These are phyloP conservation scores for Plasmopara halstedii DNA, from an alignment of 352 stramenopile genomes.

Conservation along the genomic window DNA sequence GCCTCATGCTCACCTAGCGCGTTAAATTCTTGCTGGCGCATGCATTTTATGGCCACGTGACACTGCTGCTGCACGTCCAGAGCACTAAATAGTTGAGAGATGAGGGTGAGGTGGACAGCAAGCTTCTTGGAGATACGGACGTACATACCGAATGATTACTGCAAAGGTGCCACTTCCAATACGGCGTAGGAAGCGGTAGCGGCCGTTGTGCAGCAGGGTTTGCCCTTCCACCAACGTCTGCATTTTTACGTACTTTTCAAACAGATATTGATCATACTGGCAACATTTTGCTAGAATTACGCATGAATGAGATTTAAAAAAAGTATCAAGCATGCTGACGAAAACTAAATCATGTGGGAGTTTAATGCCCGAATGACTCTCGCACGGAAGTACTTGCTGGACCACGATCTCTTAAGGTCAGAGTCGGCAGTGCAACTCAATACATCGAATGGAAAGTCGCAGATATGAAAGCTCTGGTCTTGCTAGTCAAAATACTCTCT, in stretches of 20 bases:
- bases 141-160: conserved; percentile 49
- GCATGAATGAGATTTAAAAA: too few relatives aligned
- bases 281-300: too few relatives aligned
- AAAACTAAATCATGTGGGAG: too few relatives aligned
- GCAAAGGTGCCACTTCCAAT: conserved; percentile 66
- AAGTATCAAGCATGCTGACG: too few relatives aligned
- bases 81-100: conserved; percentile 20
- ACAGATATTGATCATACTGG: too few relatives aligned
- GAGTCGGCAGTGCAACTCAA: too few relatives aligned
- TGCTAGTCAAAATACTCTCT: too few relatives aligned
- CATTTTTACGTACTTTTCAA: conserved; percentile 11
- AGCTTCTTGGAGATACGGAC: not conserved
- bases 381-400: too few relatives aligned
- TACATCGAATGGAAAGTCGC: too few relatives aligned
- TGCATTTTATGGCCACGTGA: conserved; percentile 70
- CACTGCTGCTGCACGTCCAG: conserved; percentile 32
- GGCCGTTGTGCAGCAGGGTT: conserved; percentile 47
- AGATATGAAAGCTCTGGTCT: too few relatives aligned
- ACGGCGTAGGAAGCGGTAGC: conserved; percentile 67
- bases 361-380: too few relatives aligned
- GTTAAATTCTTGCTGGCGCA: conserved; percentile 36
- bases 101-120: not conserved
- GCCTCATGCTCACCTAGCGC: conserved; percentile 54
- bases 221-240: conserved; percentile 59
- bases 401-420: too few relatives aligned